These are phyloP conservation scores for Boletus reticuloceps DNA, from an alignment of 768 basidiomycete genomes.

Conservation along the genomic window DNA sequence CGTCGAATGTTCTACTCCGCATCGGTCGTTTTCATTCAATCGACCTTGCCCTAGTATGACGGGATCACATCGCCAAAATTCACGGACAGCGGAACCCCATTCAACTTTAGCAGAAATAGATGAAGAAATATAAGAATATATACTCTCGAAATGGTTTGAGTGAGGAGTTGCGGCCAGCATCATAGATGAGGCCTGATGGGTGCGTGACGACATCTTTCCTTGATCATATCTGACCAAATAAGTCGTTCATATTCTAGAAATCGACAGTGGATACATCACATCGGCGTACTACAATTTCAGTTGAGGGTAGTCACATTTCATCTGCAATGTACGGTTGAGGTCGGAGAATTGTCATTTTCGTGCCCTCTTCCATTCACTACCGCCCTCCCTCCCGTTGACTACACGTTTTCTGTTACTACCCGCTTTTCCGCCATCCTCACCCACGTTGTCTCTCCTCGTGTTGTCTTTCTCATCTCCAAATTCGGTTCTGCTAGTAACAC, in stretches of 20 bases:
- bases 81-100: neutral
- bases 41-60: neutral
- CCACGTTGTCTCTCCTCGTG: neutral
- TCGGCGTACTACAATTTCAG: neutral
- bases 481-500: neutral
- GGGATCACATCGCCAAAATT: constrained; percentile 11
- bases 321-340: neutral
- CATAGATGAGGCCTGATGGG: neutral
- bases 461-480: neutral
- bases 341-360: constrained; percentile 9
- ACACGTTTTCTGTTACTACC: constrained; percentile 17
- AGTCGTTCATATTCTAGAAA: neutral
- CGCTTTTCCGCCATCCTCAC: neutral
- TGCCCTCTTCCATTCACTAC: constrained; percentile 17
- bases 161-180: neutral
- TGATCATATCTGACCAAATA: constrained; percentile 2
- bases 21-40: neutral
- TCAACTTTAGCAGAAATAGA: neutral
- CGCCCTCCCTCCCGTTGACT: neutral
- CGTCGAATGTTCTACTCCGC: constrained; percentile 1
- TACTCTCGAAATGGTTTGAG: neutral
- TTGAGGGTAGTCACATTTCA: neutral
- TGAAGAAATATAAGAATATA: too few relatives aligned
- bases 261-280: neutral
- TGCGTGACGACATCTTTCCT: neutral